Evolutionary conservation across 1,139 yeast genomes (phyloP), one percentile per base, ranked within the genome.

Genomic region (Geotrichum phurueaensis): DNA sequence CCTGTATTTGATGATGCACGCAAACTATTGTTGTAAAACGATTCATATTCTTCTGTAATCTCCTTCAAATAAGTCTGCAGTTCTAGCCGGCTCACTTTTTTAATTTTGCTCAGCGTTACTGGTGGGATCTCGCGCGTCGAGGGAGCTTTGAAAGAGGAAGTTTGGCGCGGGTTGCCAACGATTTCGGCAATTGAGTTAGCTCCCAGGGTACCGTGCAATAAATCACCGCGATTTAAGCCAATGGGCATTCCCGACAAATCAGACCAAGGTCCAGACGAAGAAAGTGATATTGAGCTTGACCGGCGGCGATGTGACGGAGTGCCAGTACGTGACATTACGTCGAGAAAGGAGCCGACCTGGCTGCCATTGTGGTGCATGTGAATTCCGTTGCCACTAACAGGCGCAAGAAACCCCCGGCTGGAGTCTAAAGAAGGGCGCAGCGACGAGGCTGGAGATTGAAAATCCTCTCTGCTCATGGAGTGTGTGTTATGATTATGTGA

Each of bases 101-200:
- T 77, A 13, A 85, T 75, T 60, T 85, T 84, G 57, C 87, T 83
- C 53, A 94, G 76, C 61, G 81, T 84, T 22, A 91, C 86, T 43
- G 87, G 92, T 0, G 98, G 97, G 22, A 94, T 94, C 67, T 94
- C 99, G 58, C 80, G 79, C 1, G 82, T 77, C 0, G 97, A 86
- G 0, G 99, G 98, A 62, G 43, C 62, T 64, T 39, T 58, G 72
- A n/a, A 70, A 68, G 54, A 65, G 23, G 76, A 68, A 66, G 84
- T 87, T 81, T 52, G 82, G 85, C 59, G n/a, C 20, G 51, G 12
- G 48, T 23, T n/a, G 55, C 84, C 81, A 0, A 89, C 85, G 62
- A 87, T 75, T 68, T 87, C 95, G 69, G 82, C 87, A 54, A 90
- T 85, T 9, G 96, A 86, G 70, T 88, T 89, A 60, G 89, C 86